Evolutionary conservation across 2,329 filamentous ascomycete species (phyloP).

Genomic region (Erysiphe pulchra): DNA sequence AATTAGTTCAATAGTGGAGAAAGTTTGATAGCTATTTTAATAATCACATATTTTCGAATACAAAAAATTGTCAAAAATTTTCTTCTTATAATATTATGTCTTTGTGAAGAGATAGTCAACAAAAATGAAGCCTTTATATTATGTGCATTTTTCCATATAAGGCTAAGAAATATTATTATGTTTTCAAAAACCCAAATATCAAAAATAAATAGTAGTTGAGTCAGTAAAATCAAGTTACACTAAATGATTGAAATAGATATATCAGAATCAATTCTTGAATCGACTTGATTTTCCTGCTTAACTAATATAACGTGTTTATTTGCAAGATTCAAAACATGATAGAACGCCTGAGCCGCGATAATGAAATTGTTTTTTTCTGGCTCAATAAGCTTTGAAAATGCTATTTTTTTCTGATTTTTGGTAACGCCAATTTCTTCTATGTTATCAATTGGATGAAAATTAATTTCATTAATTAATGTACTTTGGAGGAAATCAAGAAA

Average conservation of each 20-base stretch:
- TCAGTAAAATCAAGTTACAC: too few species aligned
- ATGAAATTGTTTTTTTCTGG: slow-evolving; percentile 22
- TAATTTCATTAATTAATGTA: slow-evolving; percentile 17
- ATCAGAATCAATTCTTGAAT: background rate
- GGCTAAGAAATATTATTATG: too few species aligned
- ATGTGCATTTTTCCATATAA: too few species aligned
- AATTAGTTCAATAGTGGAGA: too few species aligned
- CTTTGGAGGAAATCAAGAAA: slow-evolving; percentile 33
- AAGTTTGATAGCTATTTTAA: too few species aligned
- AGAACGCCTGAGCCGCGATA: slow-evolving; percentile 50
- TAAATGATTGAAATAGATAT: background rate
- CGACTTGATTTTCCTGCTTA: slow-evolving; percentile 21
- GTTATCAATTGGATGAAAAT: slow-evolving; percentile 5
- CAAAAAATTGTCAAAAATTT: too few species aligned
- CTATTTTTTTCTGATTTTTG: background rate
- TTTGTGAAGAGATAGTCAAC: too few species aligned
- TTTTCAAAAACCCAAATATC: too few species aligned
- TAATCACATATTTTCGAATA: too few species aligned
- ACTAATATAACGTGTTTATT: slow-evolving; percentile 38
- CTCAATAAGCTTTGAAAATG: slow-evolving; percentile 26
- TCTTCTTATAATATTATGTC: too few species aligned
- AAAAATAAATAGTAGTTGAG: too few species aligned
- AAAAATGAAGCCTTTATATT: too few species aligned
- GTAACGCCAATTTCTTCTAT: slow-evolving; percentile 2
- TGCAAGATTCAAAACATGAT: slow-evolving; percentile 45